These are phyloP conservation scores for Globisporangium orthogonon DNA, from an alignment of 352 stramenopile species.

Conservation along the genomic window DNA sequence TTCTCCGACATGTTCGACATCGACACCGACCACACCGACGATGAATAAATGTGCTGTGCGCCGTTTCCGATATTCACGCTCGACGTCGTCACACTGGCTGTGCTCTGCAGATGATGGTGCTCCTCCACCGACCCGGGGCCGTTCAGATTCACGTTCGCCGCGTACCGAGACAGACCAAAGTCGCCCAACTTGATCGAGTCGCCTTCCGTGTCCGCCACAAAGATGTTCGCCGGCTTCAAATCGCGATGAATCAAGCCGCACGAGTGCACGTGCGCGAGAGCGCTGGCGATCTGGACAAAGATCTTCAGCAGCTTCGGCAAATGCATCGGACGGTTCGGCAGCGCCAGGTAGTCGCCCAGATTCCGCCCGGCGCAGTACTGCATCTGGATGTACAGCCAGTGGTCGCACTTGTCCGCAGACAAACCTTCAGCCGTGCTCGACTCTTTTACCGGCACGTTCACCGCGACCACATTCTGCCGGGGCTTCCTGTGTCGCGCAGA, in stretches of 20 bases:
- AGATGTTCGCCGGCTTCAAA: slow-evolving; percentile 91
- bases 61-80: slow-evolving; percentile 9
- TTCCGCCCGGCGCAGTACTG: slow-evolving; percentile 86
- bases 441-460: slow-evolving; percentile 10
- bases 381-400: slow-evolving; percentile 93
- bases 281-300: slow-evolving; percentile 86
- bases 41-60: slow-evolving; percentile 23
- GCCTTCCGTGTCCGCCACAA: slow-evolving; percentile 79
- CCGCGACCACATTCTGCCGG: slow-evolving; percentile 7
- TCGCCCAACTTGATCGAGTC: slow-evolving; percentile 88
- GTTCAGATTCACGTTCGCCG: slow-evolving; percentile 70
- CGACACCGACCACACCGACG: slow-evolving; percentile 50
- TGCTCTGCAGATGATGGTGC: slow-evolving; percentile 11
- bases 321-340: slow-evolving; percentile 66
- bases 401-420: slow-evolving; percentile 57
- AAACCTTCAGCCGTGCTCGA: slow-evolving; percentile 35
- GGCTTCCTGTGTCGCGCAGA: not conserved
- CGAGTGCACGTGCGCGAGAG: slow-evolving; percentile 88
- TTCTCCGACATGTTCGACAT: slow-evolving; percentile 65
- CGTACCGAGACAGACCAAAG: slow-evolving; percentile 85
- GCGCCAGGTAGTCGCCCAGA: slow-evolving; percentile 75
- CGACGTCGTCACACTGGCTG: slow-evolving; percentile 6
- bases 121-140: slow-evolving; percentile 30
- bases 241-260: slow-evolving; percentile 89
- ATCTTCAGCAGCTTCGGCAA: slow-evolving; percentile 78